Percentiles rank a stretch among this genome's conserved stretches.
These are phyloP conservation scores for Colletotrichum somersetense DNA, from an alignment of 2,329 filamentous ascomycete genomes.

Conservation along the genomic window DNA sequence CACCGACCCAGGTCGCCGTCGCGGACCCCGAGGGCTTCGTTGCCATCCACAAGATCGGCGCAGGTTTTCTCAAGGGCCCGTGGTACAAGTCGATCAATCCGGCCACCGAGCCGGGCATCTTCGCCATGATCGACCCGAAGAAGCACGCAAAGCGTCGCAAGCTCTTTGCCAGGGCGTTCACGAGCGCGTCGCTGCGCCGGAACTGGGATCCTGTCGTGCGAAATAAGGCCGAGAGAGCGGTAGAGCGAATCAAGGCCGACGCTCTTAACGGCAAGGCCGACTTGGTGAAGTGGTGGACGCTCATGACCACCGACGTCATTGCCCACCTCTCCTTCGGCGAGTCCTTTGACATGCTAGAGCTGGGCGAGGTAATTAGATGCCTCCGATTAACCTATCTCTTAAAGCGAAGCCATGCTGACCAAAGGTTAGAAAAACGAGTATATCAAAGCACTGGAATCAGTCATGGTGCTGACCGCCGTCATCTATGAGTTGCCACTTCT, in stretches of 20 bases:
- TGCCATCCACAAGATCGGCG: constrained; percentile 51
- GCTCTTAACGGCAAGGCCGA: constrained; percentile 55
- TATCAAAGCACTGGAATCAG: constrained; percentile 19
- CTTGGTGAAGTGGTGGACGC: constrained; percentile 66
- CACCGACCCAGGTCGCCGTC: constrained; percentile 45
- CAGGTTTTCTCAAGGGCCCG: constrained; percentile 45
- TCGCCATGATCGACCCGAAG: constrained; percentile 27
- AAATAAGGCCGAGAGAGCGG: constrained; percentile 53
- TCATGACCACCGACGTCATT: constrained; percentile 67
- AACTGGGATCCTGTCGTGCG: constrained; percentile 52
- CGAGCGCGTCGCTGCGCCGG: constrained; percentile 51
- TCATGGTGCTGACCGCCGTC: constrained; percentile 6
- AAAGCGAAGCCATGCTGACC: not conserved
- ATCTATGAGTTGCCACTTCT: constrained; percentile 11
- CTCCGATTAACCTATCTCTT: too few relatives aligned
- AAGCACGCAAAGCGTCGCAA: constrained; percentile 46
- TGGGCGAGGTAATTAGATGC: constrained; percentile 55
- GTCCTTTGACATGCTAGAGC: constrained; percentile 65
- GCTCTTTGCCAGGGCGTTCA: constrained; percentile 57
- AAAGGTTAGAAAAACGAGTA: constrained; percentile 16
- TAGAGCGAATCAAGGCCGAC: constrained; percentile 60
- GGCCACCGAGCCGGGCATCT: constrained; percentile 16
- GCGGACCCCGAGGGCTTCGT: constrained; percentile 44
- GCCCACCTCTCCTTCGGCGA: constrained; percentile 67
- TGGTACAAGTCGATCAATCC: constrained; percentile 45